phyloP scores from a whole-genome alignment of 805 yeast genomes.

The Hanseniaspora occidentalis region DNA sequence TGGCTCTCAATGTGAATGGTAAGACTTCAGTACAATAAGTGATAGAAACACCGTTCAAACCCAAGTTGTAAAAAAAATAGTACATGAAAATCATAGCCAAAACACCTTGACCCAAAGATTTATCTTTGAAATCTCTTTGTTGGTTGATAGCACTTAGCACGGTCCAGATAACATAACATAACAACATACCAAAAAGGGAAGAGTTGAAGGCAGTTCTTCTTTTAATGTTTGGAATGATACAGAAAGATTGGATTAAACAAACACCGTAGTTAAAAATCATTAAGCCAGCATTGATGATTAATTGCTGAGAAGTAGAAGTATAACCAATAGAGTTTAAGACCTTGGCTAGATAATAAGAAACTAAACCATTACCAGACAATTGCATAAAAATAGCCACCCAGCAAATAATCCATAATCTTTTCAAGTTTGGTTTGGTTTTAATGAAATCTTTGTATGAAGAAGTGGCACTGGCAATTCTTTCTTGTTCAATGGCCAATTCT shows the following conservation, averaged over 20 bases:
- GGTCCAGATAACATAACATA: slow-evolving; percentile 32
- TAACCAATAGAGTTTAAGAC: slow-evolving; percentile 43
- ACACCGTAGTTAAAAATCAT: slow-evolving; percentile 32
- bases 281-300: slow-evolving; percentile 38
- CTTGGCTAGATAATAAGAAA: slow-evolving; percentile 36
- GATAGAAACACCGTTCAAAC: slow-evolving; percentile 33
- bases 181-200: slow-evolving; percentile 26
- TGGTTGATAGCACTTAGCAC: slow-evolving; percentile 34
- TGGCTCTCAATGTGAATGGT: slow-evolving; percentile 23
- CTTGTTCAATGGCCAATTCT: slow-evolving; percentile 28
- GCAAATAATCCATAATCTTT: slow-evolving; percentile 27
- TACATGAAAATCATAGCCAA: slow-evolving; percentile 37
- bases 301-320: slow-evolving; percentile 31
- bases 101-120: slow-evolving; percentile 32
- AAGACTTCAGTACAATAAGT: slow-evolving; percentile 32
- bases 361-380: slow-evolving; percentile 38
- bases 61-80: slow-evolving; percentile 30
- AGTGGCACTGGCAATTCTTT: slow-evolving; percentile 20
- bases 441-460: slow-evolving; percentile 29
- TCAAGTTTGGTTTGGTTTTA: slow-evolving; percentile 28
- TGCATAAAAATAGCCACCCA: slow-evolving; percentile 29
- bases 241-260: slow-evolving; percentile 20
- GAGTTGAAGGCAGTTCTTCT: slow-evolving; percentile 27
- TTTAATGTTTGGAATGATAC: slow-evolving; percentile 19
- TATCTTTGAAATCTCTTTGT: slow-evolving; percentile 29